Base-by-base conservation (phyloP, 1,284 basidiomycete genomes). In the Peniophora sp. region DNA sequence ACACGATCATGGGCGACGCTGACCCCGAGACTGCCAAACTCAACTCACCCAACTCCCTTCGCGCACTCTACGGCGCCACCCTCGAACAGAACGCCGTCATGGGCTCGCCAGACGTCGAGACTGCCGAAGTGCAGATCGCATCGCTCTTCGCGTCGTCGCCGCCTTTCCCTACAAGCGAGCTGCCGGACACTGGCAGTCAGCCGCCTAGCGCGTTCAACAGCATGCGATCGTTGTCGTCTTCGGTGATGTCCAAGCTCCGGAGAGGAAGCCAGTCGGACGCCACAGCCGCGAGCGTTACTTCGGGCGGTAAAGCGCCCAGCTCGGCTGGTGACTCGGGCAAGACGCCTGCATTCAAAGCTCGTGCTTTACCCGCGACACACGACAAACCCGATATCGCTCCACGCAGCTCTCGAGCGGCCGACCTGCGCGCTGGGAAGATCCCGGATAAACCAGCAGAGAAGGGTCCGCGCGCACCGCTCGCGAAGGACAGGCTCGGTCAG, bases 141-240 rank as follows among this genome's bases (percentile, higher is more conserved):
- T 74, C 83, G 47, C 74, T 90, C 52, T 91, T 90, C 61, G 83
- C 74, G 15, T 88, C 83, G 11, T 88, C 85, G 1, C 88, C 87
- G 3, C 85, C 84, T 6, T 89, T 88, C 68, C 82, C 79, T 2
- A 70, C 77, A 2, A 65, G 73, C 2, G 84, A 85, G 32, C 74
- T 88, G n/a, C 82, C 82, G 0, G 60, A 70, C 3, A 71, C 73
- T 50, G 27, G 27, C 12, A 12, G 27, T 32, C 70, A 58, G 27
- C 49, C 56, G 35, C 63, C 66, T 37, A 67, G 68, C 52, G 61
- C 66, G 24, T 67, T 66, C 50, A 65, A 63, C 27, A 74, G 77
- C 2, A 61, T 78, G 47, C 68, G 69, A 20, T 78, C 76, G 1
- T 58, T 76, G 39, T 69, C 71, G 2, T 74, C 75, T 11, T 72